These are phyloP conservation scores for Brassica incana DNA, from an alignment of 345 rosid genomes.

Conservation along the genomic window DNA sequence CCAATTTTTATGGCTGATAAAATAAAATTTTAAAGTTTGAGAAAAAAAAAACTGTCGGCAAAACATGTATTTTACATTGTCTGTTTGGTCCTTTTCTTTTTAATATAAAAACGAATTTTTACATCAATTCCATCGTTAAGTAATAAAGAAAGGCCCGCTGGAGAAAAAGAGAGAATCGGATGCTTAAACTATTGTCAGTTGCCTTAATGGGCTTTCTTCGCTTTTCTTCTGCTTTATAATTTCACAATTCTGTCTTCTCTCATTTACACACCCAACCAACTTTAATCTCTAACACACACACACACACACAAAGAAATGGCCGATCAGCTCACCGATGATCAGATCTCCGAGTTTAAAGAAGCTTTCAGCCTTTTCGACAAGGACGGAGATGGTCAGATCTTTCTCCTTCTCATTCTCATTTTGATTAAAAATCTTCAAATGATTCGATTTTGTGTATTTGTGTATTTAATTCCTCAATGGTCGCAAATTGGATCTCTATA, in stretches of 20 bases:
- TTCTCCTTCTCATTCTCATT: not conserved
- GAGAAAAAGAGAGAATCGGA: not conserved
- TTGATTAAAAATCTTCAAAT: not conserved
- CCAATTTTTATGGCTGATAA: not conserved
- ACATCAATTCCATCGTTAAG: not conserved
- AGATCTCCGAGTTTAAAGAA: slow-evolving; percentile 54
- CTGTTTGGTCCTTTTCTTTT: not conserved
- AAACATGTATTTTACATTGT: not conserved
- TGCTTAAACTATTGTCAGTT: not conserved
- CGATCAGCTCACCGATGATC: slow-evolving; percentile 52
- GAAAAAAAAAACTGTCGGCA: not conserved
- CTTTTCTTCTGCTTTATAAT: not conserved
- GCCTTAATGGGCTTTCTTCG: not conserved
- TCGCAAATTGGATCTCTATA: not conserved
- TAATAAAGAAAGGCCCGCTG: not conserved
- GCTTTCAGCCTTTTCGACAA: slow-evolving; percentile 54
- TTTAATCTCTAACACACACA: not conserved
- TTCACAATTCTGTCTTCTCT: not conserved
- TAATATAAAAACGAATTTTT: not conserved
- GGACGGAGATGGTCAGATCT: slow-evolving; percentile 55
- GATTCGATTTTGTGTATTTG: not conserved
- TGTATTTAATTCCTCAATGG: not conserved
- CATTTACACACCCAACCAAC: not conserved
- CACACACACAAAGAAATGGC: slow-evolving; percentile 37
- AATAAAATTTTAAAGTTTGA: too few species aligned